These are phyloP conservation scores for Eimeria falciformis DNA, from an alignment of 169 alveolate genomes.

Conservation along the genomic window DNA sequence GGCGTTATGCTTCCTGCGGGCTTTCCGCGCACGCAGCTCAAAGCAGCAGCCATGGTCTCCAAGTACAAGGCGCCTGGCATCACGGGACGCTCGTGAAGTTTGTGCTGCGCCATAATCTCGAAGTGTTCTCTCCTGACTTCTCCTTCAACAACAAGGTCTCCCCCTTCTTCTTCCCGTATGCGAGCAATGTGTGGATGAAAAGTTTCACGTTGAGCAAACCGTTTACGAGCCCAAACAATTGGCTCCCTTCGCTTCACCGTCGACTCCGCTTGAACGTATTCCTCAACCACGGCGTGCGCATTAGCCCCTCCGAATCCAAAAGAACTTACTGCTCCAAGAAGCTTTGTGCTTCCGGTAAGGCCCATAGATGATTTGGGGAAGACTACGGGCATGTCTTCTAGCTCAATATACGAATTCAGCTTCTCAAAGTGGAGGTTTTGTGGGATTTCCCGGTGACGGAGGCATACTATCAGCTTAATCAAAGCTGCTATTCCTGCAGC, in stretches of 20 bases:
- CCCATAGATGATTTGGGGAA: constrained; percentile 64
- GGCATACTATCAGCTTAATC: constrained; percentile 81
- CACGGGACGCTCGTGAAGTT: constrained; percentile 77
- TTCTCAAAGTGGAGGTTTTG: constrained; percentile 82
- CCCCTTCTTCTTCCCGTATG: not conserved
- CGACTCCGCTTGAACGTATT: constrained; percentile 58
- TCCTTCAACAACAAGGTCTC: constrained; percentile 36
- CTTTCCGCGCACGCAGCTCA: constrained; percentile 49
- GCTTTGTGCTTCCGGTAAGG: constrained; percentile 50
- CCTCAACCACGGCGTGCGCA: constrained; percentile 81
- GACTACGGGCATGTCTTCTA: constrained; percentile 76
- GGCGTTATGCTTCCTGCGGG: constrained; percentile 53
- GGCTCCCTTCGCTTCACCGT: constrained; percentile 52
- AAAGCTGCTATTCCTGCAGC: constrained; percentile 85
- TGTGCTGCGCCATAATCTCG: constrained; percentile 82
- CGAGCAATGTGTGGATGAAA: constrained; percentile 69
- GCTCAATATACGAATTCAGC: constrained; percentile 80
- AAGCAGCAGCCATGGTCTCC: constrained; percentile 82
- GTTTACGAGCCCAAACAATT: constrained; percentile 43
- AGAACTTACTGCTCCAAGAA: constrained; percentile 82
- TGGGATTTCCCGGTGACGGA: constrained; percentile 80
- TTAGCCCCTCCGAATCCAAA: constrained; percentile 87
- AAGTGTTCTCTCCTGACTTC: constrained; percentile 65
- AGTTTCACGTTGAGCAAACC: constrained; percentile 29
- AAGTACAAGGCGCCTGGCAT: constrained; percentile 83